phyloP scores from a whole-genome alignment of 441 rosid species.

The Biscutella laevigata region DNA sequence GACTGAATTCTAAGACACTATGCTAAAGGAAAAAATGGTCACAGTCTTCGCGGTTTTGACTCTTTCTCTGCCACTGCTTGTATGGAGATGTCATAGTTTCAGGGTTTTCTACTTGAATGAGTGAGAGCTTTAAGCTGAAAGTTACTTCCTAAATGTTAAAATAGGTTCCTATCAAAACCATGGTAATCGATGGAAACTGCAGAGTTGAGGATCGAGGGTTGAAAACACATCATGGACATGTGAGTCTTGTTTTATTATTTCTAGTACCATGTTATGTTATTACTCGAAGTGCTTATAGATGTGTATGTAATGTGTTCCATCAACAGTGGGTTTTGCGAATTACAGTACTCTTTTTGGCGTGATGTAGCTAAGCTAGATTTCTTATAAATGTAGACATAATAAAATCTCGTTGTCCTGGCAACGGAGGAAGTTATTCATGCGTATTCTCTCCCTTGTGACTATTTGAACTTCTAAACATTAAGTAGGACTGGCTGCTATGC shows the following conservation, averaged over 20 bases:
- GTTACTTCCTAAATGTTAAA: conserved; percentile 1
- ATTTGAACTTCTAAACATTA: neutral
- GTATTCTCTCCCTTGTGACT: neutral
- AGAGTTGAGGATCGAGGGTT: conserved; percentile 99
- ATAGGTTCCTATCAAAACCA: conserved; percentile 94
- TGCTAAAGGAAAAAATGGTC: too few species aligned
- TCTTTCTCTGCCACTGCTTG: too few species aligned
- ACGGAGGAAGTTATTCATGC: neutral
- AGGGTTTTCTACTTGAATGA: neutral
- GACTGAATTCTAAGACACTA: too few species aligned
- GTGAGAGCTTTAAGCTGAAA: neutral
- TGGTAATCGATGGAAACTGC: conserved; percentile 95
- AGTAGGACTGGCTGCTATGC: conserved; percentile 11
- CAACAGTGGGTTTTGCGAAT: neutral
- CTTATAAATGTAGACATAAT: neutral
- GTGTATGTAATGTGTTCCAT: neutral
- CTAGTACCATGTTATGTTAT: neutral
- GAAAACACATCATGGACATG: conserved; percentile 97
- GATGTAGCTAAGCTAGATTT: conserved; percentile 1
- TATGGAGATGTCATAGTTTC: too few species aligned
- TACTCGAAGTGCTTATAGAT: neutral
- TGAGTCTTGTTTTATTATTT: conserved; percentile 30
- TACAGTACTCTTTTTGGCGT: neutral
- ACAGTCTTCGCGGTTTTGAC: too few species aligned
- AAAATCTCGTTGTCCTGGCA: neutral